Evolutionary conservation across 179 eudicot species (phyloP), one percentile per base, ranked within the genome.

Genomic region (Beta corolliflora): DNA sequence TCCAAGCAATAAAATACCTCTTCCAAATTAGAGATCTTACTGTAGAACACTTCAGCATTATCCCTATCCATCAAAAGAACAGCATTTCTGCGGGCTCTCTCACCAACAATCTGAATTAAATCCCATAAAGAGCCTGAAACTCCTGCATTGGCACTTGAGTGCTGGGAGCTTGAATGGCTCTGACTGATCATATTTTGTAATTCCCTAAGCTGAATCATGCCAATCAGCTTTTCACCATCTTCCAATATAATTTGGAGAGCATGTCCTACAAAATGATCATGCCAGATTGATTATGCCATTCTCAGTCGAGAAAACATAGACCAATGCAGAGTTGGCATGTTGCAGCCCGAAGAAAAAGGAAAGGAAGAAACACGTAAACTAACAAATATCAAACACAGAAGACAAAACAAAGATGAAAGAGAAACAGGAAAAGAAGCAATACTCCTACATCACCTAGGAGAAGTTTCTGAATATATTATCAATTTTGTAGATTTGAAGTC

Each of bases 41-140:
- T 96, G 79, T 90, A 96, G 81, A 96, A 92, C 46, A 96, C 99
- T 88, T 96, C 99, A 78, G 96, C 92, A 86, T 94, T 96, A 79
- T 96, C 97, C 85, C 99, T 92, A 84, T 96, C 99, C 98, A 96
- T 94, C 76, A 96, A 84, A 82, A 96, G 97, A 72, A 96, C 93
- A 50, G 96, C 91, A 83, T 90, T 93, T 79, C 96, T 85, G 53
- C 99, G 96, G 55, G 98, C 92, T 79, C 87, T 91, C 87, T 96
- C 99, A 79, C 99, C 98, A 78, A 94, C 98, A 78, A 93, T 77
- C 85, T 94, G 98, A 90, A 94, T 92, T 65, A 96, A 86, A 87
- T 94, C 98, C 99, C 99, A 96, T 75, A 96, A 89, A 61, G 96
- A 86, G 79, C 98, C 94, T 75, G 97, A 87, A 75, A 84, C 84